Evolutionary conservation across 441 rosid genomes (phyloP).

Genomic region (Omphalea diandra): DNA sequence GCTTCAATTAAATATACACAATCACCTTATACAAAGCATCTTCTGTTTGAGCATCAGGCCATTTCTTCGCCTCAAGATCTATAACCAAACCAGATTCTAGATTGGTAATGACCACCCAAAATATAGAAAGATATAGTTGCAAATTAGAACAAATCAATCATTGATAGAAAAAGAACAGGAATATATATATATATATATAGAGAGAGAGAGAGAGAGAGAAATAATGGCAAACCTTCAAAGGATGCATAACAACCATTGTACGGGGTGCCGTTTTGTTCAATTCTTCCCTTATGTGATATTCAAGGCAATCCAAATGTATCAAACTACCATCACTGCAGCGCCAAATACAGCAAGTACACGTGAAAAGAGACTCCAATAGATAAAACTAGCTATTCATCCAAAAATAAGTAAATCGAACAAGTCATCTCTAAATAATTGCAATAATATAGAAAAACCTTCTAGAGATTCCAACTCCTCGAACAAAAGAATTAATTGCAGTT

Average conservation of each 20-base stretch:
- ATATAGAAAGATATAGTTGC: constrained; percentile 12
- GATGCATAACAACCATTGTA: constrained; percentile 78
- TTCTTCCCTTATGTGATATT: constrained; percentile 94
- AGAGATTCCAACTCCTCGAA: constrained; percentile 88
- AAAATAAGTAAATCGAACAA: constrained; percentile 11
- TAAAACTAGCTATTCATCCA: neutral
- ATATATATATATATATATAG: neutral
- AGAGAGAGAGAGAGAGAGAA: constrained; percentile 3
- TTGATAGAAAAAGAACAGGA: too few relatives aligned
- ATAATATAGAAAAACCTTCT: constrained; percentile 59
- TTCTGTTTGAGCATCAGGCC: constrained; percentile 85
- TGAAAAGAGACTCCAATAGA: constrained; percentile 3
- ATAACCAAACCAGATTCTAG: constrained; percentile 53
- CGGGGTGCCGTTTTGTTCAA: constrained; percentile 83
- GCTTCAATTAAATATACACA: neutral
- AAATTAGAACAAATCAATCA: neutral
- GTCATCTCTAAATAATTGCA: neutral
- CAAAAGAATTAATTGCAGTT: constrained; percentile 81
- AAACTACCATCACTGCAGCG: constrained; percentile 77
- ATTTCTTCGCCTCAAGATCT: constrained; percentile 84
- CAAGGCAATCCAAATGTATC: constrained; percentile 85
- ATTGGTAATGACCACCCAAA: constrained; percentile 75
- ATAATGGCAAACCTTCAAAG: constrained; percentile 79
- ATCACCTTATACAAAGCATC: constrained; percentile 80
- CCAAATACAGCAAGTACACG: constrained; percentile 11